Percentiles rank a stretch among this genome's conserved stretches.
These are phyloP conservation scores for Massariosphaeria phaeospora DNA, from an alignment of 495 filamentous ascomycete genomes.

Conservation along the genomic window DNA sequence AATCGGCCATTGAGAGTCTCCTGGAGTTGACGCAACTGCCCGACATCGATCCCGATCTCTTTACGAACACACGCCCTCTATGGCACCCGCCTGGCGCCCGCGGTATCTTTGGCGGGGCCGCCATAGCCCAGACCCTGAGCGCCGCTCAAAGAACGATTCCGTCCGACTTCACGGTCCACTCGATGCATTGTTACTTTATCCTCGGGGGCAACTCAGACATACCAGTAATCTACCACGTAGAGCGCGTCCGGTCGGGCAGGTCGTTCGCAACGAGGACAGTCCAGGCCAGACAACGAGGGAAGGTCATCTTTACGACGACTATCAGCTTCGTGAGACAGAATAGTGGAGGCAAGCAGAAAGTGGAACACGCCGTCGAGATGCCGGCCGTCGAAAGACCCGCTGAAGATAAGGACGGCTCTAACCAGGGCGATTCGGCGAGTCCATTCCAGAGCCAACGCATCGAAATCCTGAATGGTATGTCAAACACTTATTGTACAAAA, in stretches of 20 bases:
- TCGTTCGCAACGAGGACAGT: slow-evolving; percentile 93
- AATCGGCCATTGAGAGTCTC: slow-evolving; percentile 80
- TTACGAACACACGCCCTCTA: slow-evolving; percentile 83
- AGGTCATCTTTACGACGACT: slow-evolving; percentile 90
- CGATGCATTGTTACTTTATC: slow-evolving; percentile 99
- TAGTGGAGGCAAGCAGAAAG: slow-evolving; percentile 54
- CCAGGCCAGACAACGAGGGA: slow-evolving; percentile 84
- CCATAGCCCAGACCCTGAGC: slow-evolving; percentile 85
- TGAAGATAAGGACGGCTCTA: slow-evolving; percentile 27
- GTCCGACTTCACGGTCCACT: slow-evolving; percentile 73
- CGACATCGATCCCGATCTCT: slow-evolving; percentile 76
- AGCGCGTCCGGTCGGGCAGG: slow-evolving; percentile 82
- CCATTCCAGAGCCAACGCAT: slow-evolving; percentile 57
- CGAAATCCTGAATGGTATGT: slow-evolving; percentile 46
- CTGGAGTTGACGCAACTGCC: slow-evolving; percentile 75
- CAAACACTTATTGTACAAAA: background rate
- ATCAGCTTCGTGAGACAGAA: slow-evolving; percentile 76
- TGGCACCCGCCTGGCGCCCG: slow-evolving; percentile 90
- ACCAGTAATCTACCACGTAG: slow-evolving; percentile 88
- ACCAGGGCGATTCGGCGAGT: slow-evolving; percentile 15
- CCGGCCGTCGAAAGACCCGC: slow-evolving; percentile 40
- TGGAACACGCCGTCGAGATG: slow-evolving; percentile 59
- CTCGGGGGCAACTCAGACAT: slow-evolving; percentile 78
- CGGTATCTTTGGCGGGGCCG: slow-evolving; percentile 87
- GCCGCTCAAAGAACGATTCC: slow-evolving; percentile 86